These are phyloP conservation scores for Xylariaceae sp. DNA, from an alignment of 2,329 filamentous ascomycete species.

Conservation along the genomic window DNA sequence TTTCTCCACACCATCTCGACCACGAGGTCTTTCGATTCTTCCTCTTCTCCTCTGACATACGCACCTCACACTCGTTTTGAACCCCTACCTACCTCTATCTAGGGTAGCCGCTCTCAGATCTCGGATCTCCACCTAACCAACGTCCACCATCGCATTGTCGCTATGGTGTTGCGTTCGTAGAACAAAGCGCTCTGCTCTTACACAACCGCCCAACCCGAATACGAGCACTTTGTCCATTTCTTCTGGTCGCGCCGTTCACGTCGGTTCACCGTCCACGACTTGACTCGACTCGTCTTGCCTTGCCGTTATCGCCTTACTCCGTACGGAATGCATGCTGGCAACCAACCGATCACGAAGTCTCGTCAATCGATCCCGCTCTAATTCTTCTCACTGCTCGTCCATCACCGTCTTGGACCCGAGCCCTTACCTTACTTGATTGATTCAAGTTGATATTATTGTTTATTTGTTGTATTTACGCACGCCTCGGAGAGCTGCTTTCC, in stretches of 20 bases:
- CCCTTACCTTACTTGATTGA: not conserved
- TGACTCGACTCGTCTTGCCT: too few species aligned
- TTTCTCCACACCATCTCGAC: constrained; percentile 14
- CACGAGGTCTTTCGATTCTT: not conserved
- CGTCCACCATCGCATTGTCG: not conserved
- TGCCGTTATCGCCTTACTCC: too few species aligned
- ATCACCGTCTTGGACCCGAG: not conserved
- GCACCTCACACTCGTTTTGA: constrained; percentile 14
- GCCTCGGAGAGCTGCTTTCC: not conserved
- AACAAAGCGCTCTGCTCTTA: constrained; percentile 1
- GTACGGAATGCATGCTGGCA: not conserved
- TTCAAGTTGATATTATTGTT: not conserved
- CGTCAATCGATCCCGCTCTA: not conserved
- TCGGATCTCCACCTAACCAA: not conserved
- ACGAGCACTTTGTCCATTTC: constrained; percentile 1
- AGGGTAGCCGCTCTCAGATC: too few species aligned
- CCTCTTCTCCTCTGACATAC: constrained; percentile 3
- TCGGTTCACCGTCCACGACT: too few species aligned
- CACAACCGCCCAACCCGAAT: not conserved
- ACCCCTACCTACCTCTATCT: not conserved
- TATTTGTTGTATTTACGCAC: not conserved
- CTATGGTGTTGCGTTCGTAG: constrained; percentile 4
- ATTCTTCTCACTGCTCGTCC: not conserved
- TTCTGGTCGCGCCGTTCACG: constrained; percentile 1
- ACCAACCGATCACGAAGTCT: not conserved